phyloP scores from a whole-genome alignment of 179 eudicot genomes.

The Silene vulgaris region DNA sequence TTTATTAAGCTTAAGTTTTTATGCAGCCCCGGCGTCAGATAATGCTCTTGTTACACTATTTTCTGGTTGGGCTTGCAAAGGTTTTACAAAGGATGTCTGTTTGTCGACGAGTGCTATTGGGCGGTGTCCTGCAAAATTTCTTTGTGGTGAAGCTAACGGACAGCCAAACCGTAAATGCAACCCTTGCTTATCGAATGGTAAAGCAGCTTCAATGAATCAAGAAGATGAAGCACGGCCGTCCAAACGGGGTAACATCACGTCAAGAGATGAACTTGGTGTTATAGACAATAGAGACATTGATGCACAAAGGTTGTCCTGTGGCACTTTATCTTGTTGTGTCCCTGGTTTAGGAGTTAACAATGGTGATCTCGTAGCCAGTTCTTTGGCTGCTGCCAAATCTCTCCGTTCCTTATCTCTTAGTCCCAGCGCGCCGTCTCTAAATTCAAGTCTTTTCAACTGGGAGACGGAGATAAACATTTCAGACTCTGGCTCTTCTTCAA shows the following conservation, averaged over 20 bases:
- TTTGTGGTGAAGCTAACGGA: slow-evolving; percentile 31
- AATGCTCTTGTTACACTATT: slow-evolving; percentile 77
- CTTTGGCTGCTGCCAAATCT: slow-evolving; percentile 63
- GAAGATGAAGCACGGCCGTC: slow-evolving; percentile 37
- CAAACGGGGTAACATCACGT: slow-evolving; percentile 37
- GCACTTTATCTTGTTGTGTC: slow-evolving; percentile 71
- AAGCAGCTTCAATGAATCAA: slow-evolving; percentile 15
- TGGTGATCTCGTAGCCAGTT: slow-evolving; percentile 42
- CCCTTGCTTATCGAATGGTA: slow-evolving; percentile 30
- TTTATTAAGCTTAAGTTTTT: slow-evolving; percentile 20
- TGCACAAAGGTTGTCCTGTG: slow-evolving; percentile 34
- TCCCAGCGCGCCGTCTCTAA: slow-evolving; percentile 77
- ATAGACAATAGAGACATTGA: slow-evolving; percentile 28
- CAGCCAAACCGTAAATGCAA: slow-evolving; percentile 33
- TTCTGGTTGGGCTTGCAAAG: slow-evolving; percentile 97
- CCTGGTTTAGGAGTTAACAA: slow-evolving; percentile 79
- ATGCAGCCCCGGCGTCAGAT: slow-evolving; percentile 81
- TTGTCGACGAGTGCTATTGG: slow-evolving; percentile 61
- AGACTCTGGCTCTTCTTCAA: slow-evolving; percentile 39
- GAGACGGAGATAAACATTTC: slow-evolving; percentile 59
- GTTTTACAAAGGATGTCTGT: slow-evolving; percentile 53
- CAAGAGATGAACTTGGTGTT: slow-evolving; percentile 28
- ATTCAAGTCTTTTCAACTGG: slow-evolving; percentile 88
- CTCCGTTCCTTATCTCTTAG: slow-evolving; percentile 72
- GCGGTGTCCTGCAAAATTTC: slow-evolving; percentile 52